Evolutionary conservation across 2,329 filamentous ascomycete genomes (phyloP), one percentile per base, ranked within the genome.

Genomic region (Penicillium rolfsii): DNA sequence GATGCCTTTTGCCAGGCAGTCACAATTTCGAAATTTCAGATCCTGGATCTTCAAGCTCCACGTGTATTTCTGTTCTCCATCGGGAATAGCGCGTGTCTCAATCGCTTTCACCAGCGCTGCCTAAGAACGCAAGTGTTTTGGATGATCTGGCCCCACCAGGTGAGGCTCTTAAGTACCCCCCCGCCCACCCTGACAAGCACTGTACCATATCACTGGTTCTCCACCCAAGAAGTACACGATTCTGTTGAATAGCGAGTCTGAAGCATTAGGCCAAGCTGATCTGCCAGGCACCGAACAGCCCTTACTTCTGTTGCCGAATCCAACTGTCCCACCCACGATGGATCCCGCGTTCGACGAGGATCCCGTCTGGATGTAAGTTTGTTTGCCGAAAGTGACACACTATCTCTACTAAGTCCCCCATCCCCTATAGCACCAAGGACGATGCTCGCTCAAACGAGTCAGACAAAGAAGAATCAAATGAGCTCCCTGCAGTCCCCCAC

Each of bases 321-420:
- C 24, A 24, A 14, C 24, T 28, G 5, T 28, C 7, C 7, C 24
- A 26, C 12, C 4, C 28, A 12, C 8, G 48, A 50, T 50, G 48
- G n/a, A 50, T 35, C 8, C 48, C 14, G 3, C 28, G 12, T 50
- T 50, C 28, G 48, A 35, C 7, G 48, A 50, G 28, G 48, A 50
- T 19, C 48, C 48, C n/a, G 48, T 50, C 22, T 50, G 48, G 48
- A 33, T 50, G 48, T 50, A 50, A 50, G 48, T 14, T 43, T 26
- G 24, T 26, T 22, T 24, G 14, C 26, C 16, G 4, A 30, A 46
- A n/a, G 12, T 11, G 14, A 30, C 38, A 43, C 14, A 22, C n/a
- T 22, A 11, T 33, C 28, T 14, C 6, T 11, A 28, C 45, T 48
- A 11, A 48, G 3, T 16, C 14, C 1, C 16, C 8, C 8, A 28